Conservation (phyloP, 2,329 filamentous ascomycete species). For the Xylariaceae sp. region DNA sequence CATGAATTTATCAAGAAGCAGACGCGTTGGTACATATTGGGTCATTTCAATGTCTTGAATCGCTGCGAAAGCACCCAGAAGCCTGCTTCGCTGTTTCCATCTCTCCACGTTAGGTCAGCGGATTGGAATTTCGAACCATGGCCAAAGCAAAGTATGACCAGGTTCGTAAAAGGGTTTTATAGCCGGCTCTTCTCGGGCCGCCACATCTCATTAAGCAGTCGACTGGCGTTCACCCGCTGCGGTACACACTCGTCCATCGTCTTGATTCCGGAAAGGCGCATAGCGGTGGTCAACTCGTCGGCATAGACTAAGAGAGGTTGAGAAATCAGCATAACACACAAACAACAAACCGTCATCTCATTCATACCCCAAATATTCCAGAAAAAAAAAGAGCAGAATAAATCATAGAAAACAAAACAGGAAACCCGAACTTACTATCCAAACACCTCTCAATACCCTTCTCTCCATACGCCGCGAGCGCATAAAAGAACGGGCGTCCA, state of each 20-base stretch:
- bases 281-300: slow-evolving; percentile 43
- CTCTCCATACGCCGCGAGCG: slow-evolving; percentile 33
- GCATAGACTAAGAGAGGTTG: slow-evolving; percentile 9
- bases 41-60: no score
- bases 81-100: no score
- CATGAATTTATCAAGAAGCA: no score
- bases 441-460: slow-evolving; percentile 26
- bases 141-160: no score
- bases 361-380: neutral
- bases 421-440: slow-evolving; percentile 18
- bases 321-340: neutral
- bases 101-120: no score
- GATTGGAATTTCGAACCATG: no score
- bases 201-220: slow-evolving; percentile 30
- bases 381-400: slow-evolving; percentile 1
- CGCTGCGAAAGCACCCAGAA: no score
- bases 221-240: slow-evolving; percentile 43
- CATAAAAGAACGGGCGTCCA: slow-evolving; percentile 41
- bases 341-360: slow-evolving; percentile 17
- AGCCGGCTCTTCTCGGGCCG: slow-evolving; percentile 26
- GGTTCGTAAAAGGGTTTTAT: no score
- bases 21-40: no score
- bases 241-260: slow-evolving; percentile 42
- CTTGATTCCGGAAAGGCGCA: slow-evolving; percentile 46
- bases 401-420: neutral